Percentiles rank a stretch among this genome's conserved stretches.
phyloP scores from a whole-genome alignment of 208 protist species.

The Cochliopodium minus region DNA sequence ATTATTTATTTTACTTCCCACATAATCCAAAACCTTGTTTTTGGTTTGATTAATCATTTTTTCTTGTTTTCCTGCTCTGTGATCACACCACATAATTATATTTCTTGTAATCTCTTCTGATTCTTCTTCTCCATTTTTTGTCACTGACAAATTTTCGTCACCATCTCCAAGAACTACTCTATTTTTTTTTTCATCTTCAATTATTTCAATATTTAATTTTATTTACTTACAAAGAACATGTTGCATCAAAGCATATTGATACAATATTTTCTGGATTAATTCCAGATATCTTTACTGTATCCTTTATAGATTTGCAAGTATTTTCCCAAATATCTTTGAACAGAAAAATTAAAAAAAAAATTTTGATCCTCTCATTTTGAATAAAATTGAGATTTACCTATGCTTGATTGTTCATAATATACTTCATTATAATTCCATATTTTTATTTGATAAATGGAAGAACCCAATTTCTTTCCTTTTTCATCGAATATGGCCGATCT shows the following conservation, averaged over 20 bases:
- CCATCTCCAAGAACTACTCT: not conserved
- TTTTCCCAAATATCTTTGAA: slow-evolving; percentile 19
- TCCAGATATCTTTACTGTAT: not conserved
- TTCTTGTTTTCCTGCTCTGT: slow-evolving; percentile 10
- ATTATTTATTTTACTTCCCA: no score
- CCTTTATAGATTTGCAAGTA: not conserved
- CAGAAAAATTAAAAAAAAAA: not conserved
- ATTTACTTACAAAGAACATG: slow-evolving; percentile 18
- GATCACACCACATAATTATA: slow-evolving; percentile 23
- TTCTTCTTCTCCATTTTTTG: not conserved
- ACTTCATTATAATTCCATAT: not conserved
- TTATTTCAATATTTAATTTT: not conserved
- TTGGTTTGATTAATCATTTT: slow-evolving; percentile 8
- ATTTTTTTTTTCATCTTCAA: not conserved
- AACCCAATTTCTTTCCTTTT: slow-evolving; percentile 1
- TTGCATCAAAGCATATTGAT: slow-evolving; percentile 22
- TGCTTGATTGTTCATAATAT: slow-evolving; percentile 13
- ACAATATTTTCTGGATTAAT: slow-evolving; percentile 1
- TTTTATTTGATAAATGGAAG: not conserved
- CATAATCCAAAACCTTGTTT: slow-evolving; percentile 18
- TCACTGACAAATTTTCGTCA: not conserved
- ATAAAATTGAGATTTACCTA: no score
- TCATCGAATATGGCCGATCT: slow-evolving; percentile 6
- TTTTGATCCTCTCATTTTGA: not conserved
- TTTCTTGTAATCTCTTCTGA: no score